Percentiles rank a stretch among this genome's conserved stretches.
Evolutionary conservation across 176 grass and related monocot species (phyloP).

Genomic region (Avena atlantica): DNA sequence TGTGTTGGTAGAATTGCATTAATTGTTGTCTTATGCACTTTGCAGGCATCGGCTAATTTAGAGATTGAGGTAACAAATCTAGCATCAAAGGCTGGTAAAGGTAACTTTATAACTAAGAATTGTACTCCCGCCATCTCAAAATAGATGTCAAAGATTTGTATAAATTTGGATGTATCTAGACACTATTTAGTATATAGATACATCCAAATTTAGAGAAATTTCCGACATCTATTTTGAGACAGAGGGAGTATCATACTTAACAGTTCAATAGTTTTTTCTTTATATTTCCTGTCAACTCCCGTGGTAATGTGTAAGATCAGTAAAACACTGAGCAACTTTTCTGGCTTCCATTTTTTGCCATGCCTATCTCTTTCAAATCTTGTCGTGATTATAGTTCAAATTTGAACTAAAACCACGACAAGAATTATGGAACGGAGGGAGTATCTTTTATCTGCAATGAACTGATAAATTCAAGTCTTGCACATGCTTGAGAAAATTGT

Average conservation of each 20-base stretch:
- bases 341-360: neutral
- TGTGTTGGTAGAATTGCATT: slow-evolving; percentile 14
- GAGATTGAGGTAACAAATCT: slow-evolving; percentile 99
- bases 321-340: slow-evolving; percentile 19
- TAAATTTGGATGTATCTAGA: no score
- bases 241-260: neutral
- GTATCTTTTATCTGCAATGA: slow-evolving; percentile 4
- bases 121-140: neutral
- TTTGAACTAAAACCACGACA: no score
- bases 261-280: slow-evolving; percentile 9
- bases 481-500: neutral
- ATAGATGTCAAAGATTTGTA: no score
- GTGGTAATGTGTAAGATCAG: neutral
- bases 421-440: no score
- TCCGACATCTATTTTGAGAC: no score
- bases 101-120: slow-evolving; percentile 49
- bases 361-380: neutral
- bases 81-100: slow-evolving; percentile 90
- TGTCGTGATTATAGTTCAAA: no score
- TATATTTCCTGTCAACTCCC: slow-evolving; percentile 21
- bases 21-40: slow-evolving; percentile 32
- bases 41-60: slow-evolving; percentile 85
- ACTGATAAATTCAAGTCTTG: neutral
- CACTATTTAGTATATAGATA: no score
- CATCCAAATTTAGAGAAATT: no score